Evolutionary conservation across 148 eudicot genomes (phyloP).

Genomic region (Rhododendron kiyosumense): DNA sequence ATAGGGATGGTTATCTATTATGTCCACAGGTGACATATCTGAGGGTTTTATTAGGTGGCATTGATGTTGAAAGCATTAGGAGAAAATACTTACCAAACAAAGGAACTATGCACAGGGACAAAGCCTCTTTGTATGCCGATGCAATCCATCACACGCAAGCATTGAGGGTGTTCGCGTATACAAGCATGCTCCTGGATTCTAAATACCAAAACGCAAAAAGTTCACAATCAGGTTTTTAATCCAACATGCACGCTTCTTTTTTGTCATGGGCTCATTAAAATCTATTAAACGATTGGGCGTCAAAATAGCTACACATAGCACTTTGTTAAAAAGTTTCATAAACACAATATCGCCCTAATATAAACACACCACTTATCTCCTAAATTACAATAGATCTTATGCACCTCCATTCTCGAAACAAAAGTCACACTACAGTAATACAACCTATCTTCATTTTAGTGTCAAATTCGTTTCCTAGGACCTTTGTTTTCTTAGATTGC

Average conservation of each 20-base stretch:
- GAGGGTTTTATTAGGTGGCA: neutral
- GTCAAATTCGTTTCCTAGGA: neutral
- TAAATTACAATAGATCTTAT: neutral
- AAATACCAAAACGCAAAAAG: constrained; percentile 15
- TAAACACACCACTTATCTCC: neutral
- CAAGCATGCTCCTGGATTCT: constrained; percentile 96
- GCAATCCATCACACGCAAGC: constrained; percentile 79
- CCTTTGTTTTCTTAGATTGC: neutral
- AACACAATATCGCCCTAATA: neutral
- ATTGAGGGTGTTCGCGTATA: constrained; percentile 57
- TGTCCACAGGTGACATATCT: neutral
- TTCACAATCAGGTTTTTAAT: neutral
- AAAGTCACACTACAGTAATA: neutral
- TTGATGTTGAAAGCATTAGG: neutral
- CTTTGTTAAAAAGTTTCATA: neutral
- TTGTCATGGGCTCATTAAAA: neutral
- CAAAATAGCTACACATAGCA: neutral
- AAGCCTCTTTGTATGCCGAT: constrained; percentile 85
- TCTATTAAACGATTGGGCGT: neutral
- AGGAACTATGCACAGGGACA: constrained; percentile 81
- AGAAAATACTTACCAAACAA: constrained; percentile 15
- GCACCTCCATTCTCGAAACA: neutral
- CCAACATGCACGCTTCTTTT: neutral
- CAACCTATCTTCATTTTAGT: neutral
- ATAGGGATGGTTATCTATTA: neutral